Conservation (phyloP, 2,329 filamentous ascomycete genomes). For the Zalaria obscura region DNA sequence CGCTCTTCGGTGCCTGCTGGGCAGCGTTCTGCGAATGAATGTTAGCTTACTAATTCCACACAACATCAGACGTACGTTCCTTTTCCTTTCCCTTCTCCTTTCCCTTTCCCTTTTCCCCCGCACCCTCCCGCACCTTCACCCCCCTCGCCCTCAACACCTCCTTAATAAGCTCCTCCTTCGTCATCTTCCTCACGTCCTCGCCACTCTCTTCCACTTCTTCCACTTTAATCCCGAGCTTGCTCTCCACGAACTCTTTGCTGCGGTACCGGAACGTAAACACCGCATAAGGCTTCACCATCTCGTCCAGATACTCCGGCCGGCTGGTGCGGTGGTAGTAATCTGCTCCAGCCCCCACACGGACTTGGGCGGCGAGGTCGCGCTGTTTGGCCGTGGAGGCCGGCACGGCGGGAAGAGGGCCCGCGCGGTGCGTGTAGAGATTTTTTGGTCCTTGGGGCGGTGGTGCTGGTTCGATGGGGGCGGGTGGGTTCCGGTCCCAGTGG, state of each 20-base stretch:
- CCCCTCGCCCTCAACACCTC: slow-evolving; percentile 9
- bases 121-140: too few relatives aligned
- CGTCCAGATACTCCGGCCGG: slow-evolving; percentile 27
- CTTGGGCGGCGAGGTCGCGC: slow-evolving; percentile 16
- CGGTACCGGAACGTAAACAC: slow-evolving; percentile 36
- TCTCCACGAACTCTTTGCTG: slow-evolving; percentile 17
- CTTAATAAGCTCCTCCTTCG: slow-evolving; percentile 17
- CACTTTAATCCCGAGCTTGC: slow-evolving; percentile 17
- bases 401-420: slow-evolving; percentile 14
- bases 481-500: slow-evolving; percentile 9
- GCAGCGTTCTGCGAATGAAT: too few relatives aligned
- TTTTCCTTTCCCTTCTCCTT: neutral
- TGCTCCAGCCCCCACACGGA: slow-evolving; percentile 19
- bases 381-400: slow-evolving; percentile 3
- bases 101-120: neutral
- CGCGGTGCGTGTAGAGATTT: slow-evolving; percentile 16
- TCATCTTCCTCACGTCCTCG: slow-evolving; percentile 11
- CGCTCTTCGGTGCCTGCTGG: too few relatives aligned
- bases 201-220: slow-evolving; percentile 10
- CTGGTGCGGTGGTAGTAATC: slow-evolving; percentile 23
- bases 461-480: neutral
- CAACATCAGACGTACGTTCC: neutral
- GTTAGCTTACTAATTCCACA: neutral
- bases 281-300: slow-evolving; percentile 24
- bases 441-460: slow-evolving; percentile 7